Evolutionary conservation across 1,284 basidiomycete genomes (phyloP), one percentile per base, ranked within the genome.

Genomic region (Puccinia coronata): DNA sequence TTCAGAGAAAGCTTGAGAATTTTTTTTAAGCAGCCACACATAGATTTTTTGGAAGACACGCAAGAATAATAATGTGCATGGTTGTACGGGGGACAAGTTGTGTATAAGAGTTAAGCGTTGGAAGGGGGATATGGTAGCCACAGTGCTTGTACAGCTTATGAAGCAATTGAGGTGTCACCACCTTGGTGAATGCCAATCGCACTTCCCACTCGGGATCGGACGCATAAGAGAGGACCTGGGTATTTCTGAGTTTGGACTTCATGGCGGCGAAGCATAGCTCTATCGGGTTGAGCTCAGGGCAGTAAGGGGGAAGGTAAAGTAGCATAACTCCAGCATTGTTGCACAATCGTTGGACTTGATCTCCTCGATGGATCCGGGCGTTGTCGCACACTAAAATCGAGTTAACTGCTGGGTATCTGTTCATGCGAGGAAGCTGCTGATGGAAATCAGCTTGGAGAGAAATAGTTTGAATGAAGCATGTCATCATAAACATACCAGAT

Each of bases 221-320:
- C 2, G 55, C 20, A 8, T 57, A 57, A 16, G 55, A 28, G 4
- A 57, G 18, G 11, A 31, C 25, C 6, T 57, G 55, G 6, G 55
- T 57, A 6, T 31, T 4, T 2, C 28, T 6, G 16, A 57, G 55
- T 6, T 2, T 8, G 31, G n/a, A 12, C 28, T 51, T 51, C 18
- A 20, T 20, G 8, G 8, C 8, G 4, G 43, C 67, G 51, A 65
- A 77, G 18, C 59, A 59, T 5, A 61, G n/a, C n/a, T n/a, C n/a
- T n/a, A n/a, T n/a, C n/a, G n/a, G n/a, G n/a, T n/a, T n/a, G n/a
- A n/a, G n/a, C 43, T 77, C 74, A 4, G 59, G 74, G 47, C n/a
- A 47, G 20, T 77, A 77, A 18, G 74, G 74, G 0, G 74, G 41
- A 3, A 77, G 59, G n/a, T 77, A 77, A 31, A 77, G 28, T 6